Evolutionary conservation across 2,329 filamentous ascomycete species (phyloP).

Genomic region (Bipolaris victoriae): DNA sequence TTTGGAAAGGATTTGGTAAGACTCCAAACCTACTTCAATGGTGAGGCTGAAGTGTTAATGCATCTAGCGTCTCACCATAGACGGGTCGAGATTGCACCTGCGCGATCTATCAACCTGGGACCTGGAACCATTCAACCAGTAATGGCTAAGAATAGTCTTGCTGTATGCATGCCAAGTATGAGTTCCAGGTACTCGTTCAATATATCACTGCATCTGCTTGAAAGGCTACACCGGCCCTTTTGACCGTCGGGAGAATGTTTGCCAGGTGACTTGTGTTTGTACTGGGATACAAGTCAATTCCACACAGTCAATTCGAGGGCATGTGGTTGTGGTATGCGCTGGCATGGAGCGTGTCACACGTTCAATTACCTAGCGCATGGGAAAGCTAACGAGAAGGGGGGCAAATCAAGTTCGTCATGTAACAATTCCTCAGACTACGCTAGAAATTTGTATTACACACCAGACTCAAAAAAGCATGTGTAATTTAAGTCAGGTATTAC

Average conservation of each 20-base stretch:
- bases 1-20: neutral
- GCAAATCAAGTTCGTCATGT: neutral
- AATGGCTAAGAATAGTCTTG: constrained; percentile 17
- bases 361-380: neutral
- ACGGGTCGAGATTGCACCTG: constrained; percentile 30
- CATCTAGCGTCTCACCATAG: constrained; percentile 19
- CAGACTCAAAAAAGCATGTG: constrained; percentile 17
- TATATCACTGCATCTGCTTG: constrained; percentile 14
- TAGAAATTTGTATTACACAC: constrained; percentile 15
- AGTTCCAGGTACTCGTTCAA: constrained; percentile 5
- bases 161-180: neutral
- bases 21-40: constrained; percentile 2
- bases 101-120: constrained; percentile 12
- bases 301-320: neutral
- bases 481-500: constrained; percentile 33
- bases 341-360: neutral
- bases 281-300: neutral
- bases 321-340: no score
- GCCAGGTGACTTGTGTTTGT: no score
- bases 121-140: constrained; percentile 12
- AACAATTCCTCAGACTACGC: neutral
- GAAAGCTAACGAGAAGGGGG: no score
- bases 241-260: neutral
- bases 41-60: constrained; percentile 34
- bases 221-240: constrained; percentile 3